Base-by-base conservation (phyloP, 495 filamentous ascomycete species). In the Aspergillus asperescens region DNA sequence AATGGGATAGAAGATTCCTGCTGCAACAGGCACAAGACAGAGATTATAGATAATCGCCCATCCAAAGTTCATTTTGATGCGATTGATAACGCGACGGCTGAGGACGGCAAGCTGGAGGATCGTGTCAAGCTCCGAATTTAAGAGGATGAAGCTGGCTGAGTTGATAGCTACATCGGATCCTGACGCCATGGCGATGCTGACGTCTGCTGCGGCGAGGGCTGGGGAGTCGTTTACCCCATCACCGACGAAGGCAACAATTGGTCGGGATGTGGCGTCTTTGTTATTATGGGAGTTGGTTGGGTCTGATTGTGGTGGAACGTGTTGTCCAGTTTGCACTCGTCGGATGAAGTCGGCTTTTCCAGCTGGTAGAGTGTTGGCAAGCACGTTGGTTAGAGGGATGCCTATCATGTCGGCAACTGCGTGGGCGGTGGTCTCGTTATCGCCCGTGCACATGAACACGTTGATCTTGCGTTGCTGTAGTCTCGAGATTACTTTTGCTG, bases 381-480 rank as follows among this genome's bases (percentile, higher is more conserved):
- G 87, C 59, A 97, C 83, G 59, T 91, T 86, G 40, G 76, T 68
- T 0, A 70, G 58, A 0, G 85, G 79, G 57, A 97, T 96, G 15
- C 87, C 87, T 19, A 96, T 72, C 65, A 82, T 79, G 3, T 74
- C 67, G 1, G 87, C 92, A n/a, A 96, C 80, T 5, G 81, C 78
- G 22, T 72, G 60, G 12, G 81, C 81, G n/a, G 74, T 77, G 31
- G 50, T 73, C 35, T 68, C 61, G 56, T 77, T 77, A 66, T 97
- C 92, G 13, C 92, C 92, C 3, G 90, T 93, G 38, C 95, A 84
- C 89, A 97, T 95, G 81, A 84, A 96, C 22, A 95, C 86, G 3
- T 80, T 75, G 47, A 88, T 83, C 22, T 62, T 74, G 22, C 76
- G 78, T 19, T 79, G 66, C 48, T 82, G 78, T 5, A 97, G 82